Evolutionary conservation across 345 rosid species (phyloP).

Genomic region (Aethionema arabicum): DNA sequence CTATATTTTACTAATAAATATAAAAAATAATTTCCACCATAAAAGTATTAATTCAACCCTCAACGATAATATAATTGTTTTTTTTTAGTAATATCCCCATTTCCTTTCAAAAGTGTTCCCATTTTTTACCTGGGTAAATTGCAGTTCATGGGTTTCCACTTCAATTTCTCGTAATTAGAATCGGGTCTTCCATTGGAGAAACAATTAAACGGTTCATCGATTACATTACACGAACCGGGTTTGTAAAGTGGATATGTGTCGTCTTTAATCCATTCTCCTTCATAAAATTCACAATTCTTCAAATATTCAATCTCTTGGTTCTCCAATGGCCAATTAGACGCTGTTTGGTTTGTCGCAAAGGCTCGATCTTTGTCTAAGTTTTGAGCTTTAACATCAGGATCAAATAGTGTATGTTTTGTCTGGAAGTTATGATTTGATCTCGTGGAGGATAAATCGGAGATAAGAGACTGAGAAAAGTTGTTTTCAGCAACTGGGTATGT

Average conservation of each 20-base stretch:
- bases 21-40: no score
- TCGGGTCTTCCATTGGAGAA: constrained; percentile 80
- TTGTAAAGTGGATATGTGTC: constrained; percentile 91
- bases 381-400: no score
- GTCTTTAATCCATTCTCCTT: constrained; percentile 85
- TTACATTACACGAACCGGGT: constrained; percentile 76
- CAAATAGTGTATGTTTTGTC: constrained; percentile 20
- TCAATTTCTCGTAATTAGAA: constrained; percentile 58
- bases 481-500: constrained; percentile 34
- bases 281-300: constrained; percentile 72
- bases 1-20: no score
- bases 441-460: constrained; percentile 19
- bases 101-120: no score
- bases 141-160: constrained; percentile 92
- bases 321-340: no score
- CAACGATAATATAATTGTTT: no score
- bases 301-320: constrained; percentile 43
- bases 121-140: constrained; percentile 63
- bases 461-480: constrained; percentile 19
- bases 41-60: no score
- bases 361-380: no score
- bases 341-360: no score
- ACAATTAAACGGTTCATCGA: constrained; percentile 87
- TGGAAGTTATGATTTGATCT: constrained; percentile 19
- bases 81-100: no score